Evolutionary conservation across 257 asterid species (phyloP), one percentile per base, ranked within the genome.

Genomic region (Lycium barbarum): DNA sequence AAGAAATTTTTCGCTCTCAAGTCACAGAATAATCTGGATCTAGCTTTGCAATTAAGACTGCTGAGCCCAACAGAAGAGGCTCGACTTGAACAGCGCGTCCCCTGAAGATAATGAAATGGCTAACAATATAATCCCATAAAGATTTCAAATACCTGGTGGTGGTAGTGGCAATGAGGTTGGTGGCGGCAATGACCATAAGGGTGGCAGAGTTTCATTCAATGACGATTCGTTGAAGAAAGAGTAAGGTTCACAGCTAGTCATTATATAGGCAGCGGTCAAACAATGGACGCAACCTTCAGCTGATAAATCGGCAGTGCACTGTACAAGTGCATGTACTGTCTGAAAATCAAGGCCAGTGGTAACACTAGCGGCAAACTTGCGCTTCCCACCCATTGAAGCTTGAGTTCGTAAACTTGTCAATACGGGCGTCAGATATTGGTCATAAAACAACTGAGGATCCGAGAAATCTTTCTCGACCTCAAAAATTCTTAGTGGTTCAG

Each of bases 381-480:
- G 35, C 10, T 33, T 53, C 51, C 83, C 84, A 2, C 81, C 88
- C 22, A 0, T 20, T 5, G 80, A 18, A 36, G 85, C 85, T 58
- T 36, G 53, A 35, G 0, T 3, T 38, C 54, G 74, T 68, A 86
- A 61, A 13, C 45, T 40, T 20, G 14, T 51, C 38, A 84, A 26
- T 43, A 86, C n/a, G 2, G 40, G 57, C 40, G 38, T 55, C 15
- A 84, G 58, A 66, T 79, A 82, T 26, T 67, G 47, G 40, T 26
- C 61, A 59, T 35, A 83, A 66, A 82, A 86, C 72, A 2, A 17
- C 1, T 5, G 10, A 4, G 84, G 78, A 13, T 14, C 57, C 9
- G 70, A 40, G 7, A 7, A 61, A 61, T 61, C 2, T 3, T 6
- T 4, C 6, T 0, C 0, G 14, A 0, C 0, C n/a, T 61, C n/a